Evolutionary conservation across 805 yeast species (phyloP), one percentile per base, ranked within the genome.

Genomic region (Myxozyma neglecta): DNA sequence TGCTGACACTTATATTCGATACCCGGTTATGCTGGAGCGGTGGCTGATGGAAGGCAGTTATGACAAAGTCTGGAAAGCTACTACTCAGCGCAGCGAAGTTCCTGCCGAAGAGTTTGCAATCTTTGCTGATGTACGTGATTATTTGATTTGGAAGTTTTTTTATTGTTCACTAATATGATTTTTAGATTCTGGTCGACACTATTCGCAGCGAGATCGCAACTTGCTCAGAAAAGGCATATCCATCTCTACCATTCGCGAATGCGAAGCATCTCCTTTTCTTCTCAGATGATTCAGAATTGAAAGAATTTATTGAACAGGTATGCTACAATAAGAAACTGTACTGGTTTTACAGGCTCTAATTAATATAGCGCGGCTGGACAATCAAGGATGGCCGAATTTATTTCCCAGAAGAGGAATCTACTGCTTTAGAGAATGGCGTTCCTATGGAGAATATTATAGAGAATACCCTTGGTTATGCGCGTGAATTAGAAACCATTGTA

Each of bases 21-120:
- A 91, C 73, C 98, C 98, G 29, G 86, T 93, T 57, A 85, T 86
- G 68, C 85, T 94, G 69, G 98, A 94, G 74, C 86, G 89, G 67
- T 90, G 96, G 88, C 83, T 94, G 67, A 90, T 93, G 87, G 98
- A 94, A 76, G 99, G 99, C 47, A 88, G 93, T 67, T 94, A 92
- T 75, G 94, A 90, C 74, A 89, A 89, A 75, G 93, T 92, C 50
- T 89, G 94, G 88, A 86, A 84, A 68, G 81, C 89, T 58, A 81
- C 88, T 66, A 84, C 86, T 56, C 82, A 84, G 62, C 79, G 79
- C 57, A 69, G 76, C 43, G 77, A 77, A 70, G 74, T 74, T 62
- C 81, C 77, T 16, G 85, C 86, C 67, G 83, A 85, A 60, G 98
- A 94, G 74, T 92, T 86, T 74, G 83, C 82, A 61, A 81, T 89